Conservation (phyloP, 2,329 filamentous ascomycete genomes). For the Aspergillus felis region DNA sequence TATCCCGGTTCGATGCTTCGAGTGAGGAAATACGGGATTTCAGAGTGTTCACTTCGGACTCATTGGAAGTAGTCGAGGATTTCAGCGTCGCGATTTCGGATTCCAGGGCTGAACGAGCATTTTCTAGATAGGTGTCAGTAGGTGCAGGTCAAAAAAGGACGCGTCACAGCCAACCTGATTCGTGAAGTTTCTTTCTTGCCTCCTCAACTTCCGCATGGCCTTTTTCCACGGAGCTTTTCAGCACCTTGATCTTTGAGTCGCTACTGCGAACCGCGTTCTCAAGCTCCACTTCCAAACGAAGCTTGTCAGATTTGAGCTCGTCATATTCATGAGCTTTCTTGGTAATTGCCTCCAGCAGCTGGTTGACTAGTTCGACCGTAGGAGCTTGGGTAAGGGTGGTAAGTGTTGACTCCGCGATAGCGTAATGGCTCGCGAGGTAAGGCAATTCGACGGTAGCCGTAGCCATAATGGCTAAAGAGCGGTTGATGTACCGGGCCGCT, state of each 20-base stretch:
- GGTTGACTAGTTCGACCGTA: conserved; percentile 72
- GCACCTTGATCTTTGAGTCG: conserved; percentile 75
- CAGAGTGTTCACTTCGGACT: conserved; percentile 69
- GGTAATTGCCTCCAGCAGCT: conserved; percentile 70
- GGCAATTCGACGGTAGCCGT: conserved; percentile 54
- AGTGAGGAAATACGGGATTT: conserved; percentile 80
- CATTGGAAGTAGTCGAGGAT: conserved; percentile 62
- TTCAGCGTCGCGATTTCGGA: conserved; percentile 76
- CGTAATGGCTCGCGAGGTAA: conserved; percentile 57
- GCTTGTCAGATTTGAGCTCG: conserved; percentile 77
- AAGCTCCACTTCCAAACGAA: conserved; percentile 85
- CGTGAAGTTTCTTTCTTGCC: conserved; percentile 72
- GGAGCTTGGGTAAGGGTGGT: conserved; percentile 54
- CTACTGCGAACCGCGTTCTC: conserved; percentile 82
- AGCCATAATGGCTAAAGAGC: conserved; percentile 46
- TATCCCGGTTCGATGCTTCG: conserved; percentile 89
- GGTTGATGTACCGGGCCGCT: conserved; percentile 15
- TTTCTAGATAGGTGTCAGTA: conserved; percentile 56
- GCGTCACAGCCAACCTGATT: conserved; percentile 61
- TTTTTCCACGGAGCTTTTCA: conserved; percentile 79
- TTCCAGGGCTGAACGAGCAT: conserved; percentile 68
- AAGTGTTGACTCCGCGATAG: conserved; percentile 54
- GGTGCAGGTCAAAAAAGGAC: background rate
- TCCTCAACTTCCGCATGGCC: conserved; percentile 79
- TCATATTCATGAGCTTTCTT: conserved; percentile 80